These are phyloP conservation scores for Lantana camara DNA, from an alignment of 257 asterid species.

Conservation along the genomic window DNA sequence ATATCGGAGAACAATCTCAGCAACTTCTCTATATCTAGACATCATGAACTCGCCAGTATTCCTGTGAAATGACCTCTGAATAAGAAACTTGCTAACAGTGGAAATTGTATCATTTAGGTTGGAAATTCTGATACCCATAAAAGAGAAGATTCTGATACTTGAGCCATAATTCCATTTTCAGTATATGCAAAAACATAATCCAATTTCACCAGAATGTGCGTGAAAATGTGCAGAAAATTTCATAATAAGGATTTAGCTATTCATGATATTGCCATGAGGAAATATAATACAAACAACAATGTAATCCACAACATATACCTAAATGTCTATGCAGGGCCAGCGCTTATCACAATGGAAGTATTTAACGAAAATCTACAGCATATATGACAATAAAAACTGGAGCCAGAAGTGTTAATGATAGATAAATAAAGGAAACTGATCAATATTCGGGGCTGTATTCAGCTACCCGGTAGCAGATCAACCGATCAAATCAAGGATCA, in stretches of 20 bases:
- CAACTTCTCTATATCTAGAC: slow-evolving; percentile 99
- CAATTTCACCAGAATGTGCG: slow-evolving; percentile 10
- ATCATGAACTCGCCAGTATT: slow-evolving; percentile 99
- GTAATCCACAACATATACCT: slow-evolving; percentile 16
- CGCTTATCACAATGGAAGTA: neutral
- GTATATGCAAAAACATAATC: slow-evolving; percentile 11
- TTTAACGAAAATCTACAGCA: neutral
- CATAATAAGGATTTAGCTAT: neutral
- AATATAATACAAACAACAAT: slow-evolving; percentile 2
- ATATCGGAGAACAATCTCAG: slow-evolving; percentile 96
- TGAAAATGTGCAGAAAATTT: slow-evolving; percentile 1
- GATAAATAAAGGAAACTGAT: slow-evolving; percentile 4
- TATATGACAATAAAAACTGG: neutral
- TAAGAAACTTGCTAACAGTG: slow-evolving; percentile 3
- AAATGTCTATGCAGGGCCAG: slow-evolving; percentile 11
- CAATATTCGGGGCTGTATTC: neutral
- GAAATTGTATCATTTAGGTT: slow-evolving; percentile 3
- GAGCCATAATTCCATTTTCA: slow-evolving; percentile 13
- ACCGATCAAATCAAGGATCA: neutral
- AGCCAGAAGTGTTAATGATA: slow-evolving; percentile 1
- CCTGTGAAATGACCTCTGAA: slow-evolving; percentile 53
- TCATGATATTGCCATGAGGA: slow-evolving; percentile 20
- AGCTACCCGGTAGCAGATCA: neutral
- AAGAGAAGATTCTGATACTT: slow-evolving; percentile 6
- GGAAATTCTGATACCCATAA: slow-evolving; percentile 9